These are phyloP conservation scores for Neopestalotiopsis rosae DNA, from an alignment of 2,329 filamentous ascomycete species.

Conservation along the genomic window DNA sequence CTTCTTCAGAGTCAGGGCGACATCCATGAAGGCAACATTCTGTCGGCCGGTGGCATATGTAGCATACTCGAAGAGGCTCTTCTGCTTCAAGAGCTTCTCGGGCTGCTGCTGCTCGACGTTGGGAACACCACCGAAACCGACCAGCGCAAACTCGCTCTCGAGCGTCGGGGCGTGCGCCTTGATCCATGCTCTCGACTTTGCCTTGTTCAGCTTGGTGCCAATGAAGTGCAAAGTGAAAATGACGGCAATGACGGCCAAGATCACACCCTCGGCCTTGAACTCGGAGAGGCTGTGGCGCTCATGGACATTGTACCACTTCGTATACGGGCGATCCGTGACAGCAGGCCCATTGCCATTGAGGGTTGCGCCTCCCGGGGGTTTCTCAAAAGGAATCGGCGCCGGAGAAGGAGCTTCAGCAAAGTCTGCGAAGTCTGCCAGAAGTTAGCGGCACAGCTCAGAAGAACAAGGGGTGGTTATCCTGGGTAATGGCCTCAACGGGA, in stretches of 20 bases:
- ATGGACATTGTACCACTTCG: constrained; percentile 96
- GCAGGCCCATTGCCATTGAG: constrained; percentile 52
- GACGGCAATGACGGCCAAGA: constrained; percentile 76
- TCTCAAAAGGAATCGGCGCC: constrained; percentile 53
- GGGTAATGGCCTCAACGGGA: not conserved
- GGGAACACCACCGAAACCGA: constrained; percentile 74
- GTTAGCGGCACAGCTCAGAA: constrained; percentile 20
- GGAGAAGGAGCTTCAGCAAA: constrained; percentile 82
- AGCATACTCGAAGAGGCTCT: constrained; percentile 83
- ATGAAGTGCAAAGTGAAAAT: constrained; percentile 81
- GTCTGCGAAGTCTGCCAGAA: constrained; percentile 82
- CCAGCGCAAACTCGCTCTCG: constrained; percentile 81
- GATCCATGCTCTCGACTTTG: constrained; percentile 82
- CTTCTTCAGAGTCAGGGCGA: constrained; percentile 82
- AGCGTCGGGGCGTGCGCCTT: constrained; percentile 74
- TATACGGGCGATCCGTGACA: constrained; percentile 69
- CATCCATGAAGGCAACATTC: constrained; percentile 90
- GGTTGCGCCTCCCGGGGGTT: constrained; percentile 52
- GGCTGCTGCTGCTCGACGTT: constrained; percentile 51
- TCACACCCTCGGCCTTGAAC: constrained; percentile 85
- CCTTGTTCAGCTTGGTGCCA: constrained; percentile 80
- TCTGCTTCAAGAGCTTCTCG: constrained; percentile 78
- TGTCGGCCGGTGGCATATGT: constrained; percentile 90
- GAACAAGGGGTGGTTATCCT: not conserved
- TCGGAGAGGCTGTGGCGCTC: constrained; percentile 85